Evolutionary conservation across 192 early-diverging fungal species (phyloP).

Genomic region (Coemansia sp.): DNA sequence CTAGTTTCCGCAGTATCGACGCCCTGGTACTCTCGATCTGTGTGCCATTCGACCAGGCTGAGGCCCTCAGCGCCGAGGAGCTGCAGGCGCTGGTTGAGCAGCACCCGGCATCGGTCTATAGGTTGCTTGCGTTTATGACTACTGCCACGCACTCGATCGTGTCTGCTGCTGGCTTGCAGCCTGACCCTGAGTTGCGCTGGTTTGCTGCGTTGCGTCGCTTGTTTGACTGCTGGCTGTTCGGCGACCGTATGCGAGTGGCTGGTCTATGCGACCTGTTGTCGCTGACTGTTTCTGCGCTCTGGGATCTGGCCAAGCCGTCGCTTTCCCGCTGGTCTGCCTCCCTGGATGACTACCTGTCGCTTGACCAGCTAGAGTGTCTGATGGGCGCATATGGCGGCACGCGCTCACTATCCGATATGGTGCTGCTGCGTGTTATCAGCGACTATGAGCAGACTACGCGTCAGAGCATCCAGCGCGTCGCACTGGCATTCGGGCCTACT

Average conservation of each 20-base stretch:
- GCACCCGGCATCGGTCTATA: no score
- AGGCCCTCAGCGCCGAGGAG: no score
- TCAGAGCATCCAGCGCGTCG: constrained; percentile 45
- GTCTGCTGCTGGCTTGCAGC: no score
- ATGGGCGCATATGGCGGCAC: constrained; percentile 43
- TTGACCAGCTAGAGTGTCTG: constrained; percentile 49
- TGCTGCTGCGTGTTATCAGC: constrained; percentile 26
- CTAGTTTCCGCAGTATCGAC: constrained; percentile 7
- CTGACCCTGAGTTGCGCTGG: no score
- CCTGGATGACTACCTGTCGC: constrained; percentile 35
- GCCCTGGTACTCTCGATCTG: no score
- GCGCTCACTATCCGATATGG: constrained; percentile 16
- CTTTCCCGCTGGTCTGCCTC: constrained; percentile 48
- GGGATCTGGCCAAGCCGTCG: constrained; percentile 31
- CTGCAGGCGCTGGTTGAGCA: no score
- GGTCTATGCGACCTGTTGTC: constrained; percentile 15
- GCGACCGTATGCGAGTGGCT: constrained; percentile 11
- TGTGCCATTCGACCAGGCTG: no score
- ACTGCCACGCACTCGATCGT: no score
- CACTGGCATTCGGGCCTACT: constrained; percentile 36
- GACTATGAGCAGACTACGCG: constrained; percentile 39
- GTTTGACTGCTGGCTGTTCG: constrained; percentile 41
- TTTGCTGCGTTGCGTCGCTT: neutral
- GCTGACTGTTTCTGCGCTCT: constrained; percentile 21
- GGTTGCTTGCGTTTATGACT: no score